These are phyloP conservation scores for Begonia peltatifolia DNA, from an alignment of 306 rosid species.

Conservation along the genomic window DNA sequence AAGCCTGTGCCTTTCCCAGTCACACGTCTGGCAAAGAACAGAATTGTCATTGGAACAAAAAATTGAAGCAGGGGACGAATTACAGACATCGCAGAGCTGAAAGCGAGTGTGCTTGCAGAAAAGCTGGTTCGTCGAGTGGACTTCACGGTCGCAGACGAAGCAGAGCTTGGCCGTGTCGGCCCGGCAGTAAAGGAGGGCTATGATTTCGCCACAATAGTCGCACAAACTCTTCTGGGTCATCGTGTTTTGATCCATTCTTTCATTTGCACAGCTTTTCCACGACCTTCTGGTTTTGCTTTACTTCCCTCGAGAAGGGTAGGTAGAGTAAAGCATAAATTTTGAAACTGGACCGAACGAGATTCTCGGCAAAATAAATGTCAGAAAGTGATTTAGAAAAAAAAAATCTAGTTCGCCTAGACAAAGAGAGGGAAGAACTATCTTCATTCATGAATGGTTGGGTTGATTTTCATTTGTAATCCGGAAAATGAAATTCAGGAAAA, in stretches of 20 bases:
- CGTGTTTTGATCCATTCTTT: slow-evolving; percentile 1
- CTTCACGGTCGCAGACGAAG: slow-evolving; percentile 65
- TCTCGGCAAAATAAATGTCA: too few relatives aligned
- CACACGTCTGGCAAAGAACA: slow-evolving; percentile 78
- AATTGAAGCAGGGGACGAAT: slow-evolving; percentile 57
- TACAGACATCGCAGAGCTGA: slow-evolving; percentile 60
- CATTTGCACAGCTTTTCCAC: not conserved
- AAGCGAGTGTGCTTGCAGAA: slow-evolving; percentile 70
- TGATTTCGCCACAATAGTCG: slow-evolving; percentile 47
- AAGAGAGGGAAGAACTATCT: too few relatives aligned
- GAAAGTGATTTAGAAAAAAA: too few relatives aligned
- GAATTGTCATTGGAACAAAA: slow-evolving; percentile 63
- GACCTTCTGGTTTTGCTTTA: too few relatives aligned
- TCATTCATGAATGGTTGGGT: too few relatives aligned
- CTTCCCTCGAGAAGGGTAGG: too few relatives aligned
- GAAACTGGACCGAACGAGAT: too few relatives aligned
- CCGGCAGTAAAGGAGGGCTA: slow-evolving; percentile 61
- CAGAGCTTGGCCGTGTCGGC: slow-evolving; percentile 91
- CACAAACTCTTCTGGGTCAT: slow-evolving; percentile 22
- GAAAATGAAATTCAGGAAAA: too few relatives aligned
- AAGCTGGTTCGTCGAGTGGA: slow-evolving; percentile 72
- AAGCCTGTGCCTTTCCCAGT: slow-evolving; percentile 58
- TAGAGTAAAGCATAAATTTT: too few relatives aligned
- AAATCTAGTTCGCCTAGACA: too few relatives aligned
- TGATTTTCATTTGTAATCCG: too few relatives aligned